Evolutionary conservation across 441 rosid species (phyloP), one percentile per base, ranked within the genome.

Genomic region (Erodium texanum): DNA sequence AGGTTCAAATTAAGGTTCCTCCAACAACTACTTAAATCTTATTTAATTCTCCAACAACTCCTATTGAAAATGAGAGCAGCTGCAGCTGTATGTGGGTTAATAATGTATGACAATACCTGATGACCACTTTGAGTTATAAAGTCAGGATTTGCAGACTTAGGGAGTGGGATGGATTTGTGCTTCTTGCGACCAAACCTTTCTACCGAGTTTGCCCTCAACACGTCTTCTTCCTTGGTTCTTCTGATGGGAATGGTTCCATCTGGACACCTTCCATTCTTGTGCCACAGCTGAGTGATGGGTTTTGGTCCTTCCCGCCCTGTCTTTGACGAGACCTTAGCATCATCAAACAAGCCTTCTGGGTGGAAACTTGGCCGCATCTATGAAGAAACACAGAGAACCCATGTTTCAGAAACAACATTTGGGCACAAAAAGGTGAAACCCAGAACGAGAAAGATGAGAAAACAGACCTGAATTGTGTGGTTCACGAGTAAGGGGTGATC

Each of bases 401-500:
- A 66, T 29, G 14, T 12, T 15, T 15, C 10, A 45, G 52, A 45
- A 45, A 45, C n/a, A 45, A 12, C 52, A 41, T 7, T 7, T 43
- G 2, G 14, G 50, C 36, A 32, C 36, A 43, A 43, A 12, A 45
- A 45, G 18, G 16, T 45, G 54, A 45, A 45, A 45, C 29, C 29
- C 29, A 27, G 29, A 27, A 27, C 29, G 4, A 27, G 29, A 27
- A 27, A 27, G 29, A 1, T 27, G 29, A 27, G 16, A 14, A 15
- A 45, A 45, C 0, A 9, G 18, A 93, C 98, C 97, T 90, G 98
- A 77, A 93, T 90, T 84, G 87, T 90, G 85, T 93, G 98, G 76
- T 93, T 97, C 83, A 85, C 90, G 75, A 90, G 96, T 79, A 71
- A 88, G 62, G 99, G 97, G 68, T 93, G 99, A 78, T 93, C 99